Percentiles rank a stretch among this genome's conserved stretches.
These are phyloP conservation scores for Yarrowia sp. DNA, from an alignment of 805 yeast genomes.

Conservation along the genomic window DNA sequence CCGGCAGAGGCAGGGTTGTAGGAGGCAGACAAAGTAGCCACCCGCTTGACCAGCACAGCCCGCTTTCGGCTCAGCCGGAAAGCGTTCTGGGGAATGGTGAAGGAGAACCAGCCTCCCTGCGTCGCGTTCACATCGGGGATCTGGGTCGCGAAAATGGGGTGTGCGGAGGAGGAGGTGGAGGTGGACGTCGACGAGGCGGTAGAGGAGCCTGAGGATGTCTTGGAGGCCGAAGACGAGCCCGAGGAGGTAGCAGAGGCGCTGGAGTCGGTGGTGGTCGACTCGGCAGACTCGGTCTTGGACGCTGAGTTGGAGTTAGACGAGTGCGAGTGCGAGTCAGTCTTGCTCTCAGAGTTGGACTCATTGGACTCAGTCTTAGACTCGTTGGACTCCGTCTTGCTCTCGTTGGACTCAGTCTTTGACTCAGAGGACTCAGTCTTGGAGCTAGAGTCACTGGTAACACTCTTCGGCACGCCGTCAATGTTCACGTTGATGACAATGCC, in stretches of 20 bases:
- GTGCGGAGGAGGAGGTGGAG: background rate
- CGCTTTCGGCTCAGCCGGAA: constrained; percentile 49
- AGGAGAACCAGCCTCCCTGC: constrained; percentile 53
- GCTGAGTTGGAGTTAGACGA: constrained; percentile 33
- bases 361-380: background rate
- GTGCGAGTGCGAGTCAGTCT: too few species aligned
- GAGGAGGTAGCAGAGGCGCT: background rate
- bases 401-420: background rate
- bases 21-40: constrained; percentile 29
- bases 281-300: constrained; percentile 42
- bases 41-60: constrained; percentile 37
- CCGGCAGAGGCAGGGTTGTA: constrained; percentile 38
- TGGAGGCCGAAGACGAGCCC: background rate
- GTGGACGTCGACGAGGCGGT: background rate
- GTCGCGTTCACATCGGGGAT: constrained; percentile 68
- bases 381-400: background rate
- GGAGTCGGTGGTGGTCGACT: too few species aligned
- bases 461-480: constrained; percentile 29
- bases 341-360: background rate
- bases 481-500: constrained; percentile 33
- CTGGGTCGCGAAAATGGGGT: constrained; percentile 44
- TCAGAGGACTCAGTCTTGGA: background rate
- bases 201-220: background rate
- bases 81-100: constrained; percentile 56
- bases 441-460: background rate